Evolutionary conservation across 2,329 filamentous ascomycete species (phyloP), one percentile per base, ranked within the genome.

Genomic region (Aciculosporium take): DNA sequence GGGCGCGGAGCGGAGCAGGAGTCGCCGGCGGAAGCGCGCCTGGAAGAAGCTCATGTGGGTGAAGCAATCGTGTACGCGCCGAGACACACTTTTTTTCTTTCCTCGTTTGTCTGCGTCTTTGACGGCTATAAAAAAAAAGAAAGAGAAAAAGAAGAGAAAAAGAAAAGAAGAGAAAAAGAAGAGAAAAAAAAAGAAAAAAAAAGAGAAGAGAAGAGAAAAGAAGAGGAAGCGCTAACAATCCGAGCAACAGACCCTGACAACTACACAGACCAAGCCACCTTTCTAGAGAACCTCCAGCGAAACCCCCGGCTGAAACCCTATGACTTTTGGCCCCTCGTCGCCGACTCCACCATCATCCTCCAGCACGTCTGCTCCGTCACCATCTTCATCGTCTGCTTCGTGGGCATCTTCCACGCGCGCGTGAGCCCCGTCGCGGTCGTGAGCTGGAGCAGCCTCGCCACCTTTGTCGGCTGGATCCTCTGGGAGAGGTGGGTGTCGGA

Each of bases 31-130:
- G 49, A 84, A 80, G 55, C 75, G 77, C 39, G 76, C 76, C 9
- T 96, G 89, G 84, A 94, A 93, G 71, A 96, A 96, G 67, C 65
- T 98, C 49, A 73, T 98, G 42, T 98, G 91, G 91, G 88, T 98
- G 56, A 94, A 94, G 64, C 91, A 96, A 59, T 84, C 84, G 27
- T 94, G 84, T 88, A 66, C 49, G 78, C 25, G 29, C n/a, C n/a
- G n/a, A n/a, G n/a, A n/a, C 13, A 24, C 23, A 15, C 12, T 12
- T 33, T 21, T 20, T 5, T 20, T 34, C 31, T 33, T 12, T 13
- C 9, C 10, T 21, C 3, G 5, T 7, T 29, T 1, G 9, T 18
- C 36, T 27, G n/a, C 15, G 2, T 27, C 8, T 18, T 12, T 4
- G 12, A 17, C 12, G 18, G 10, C 6, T 25, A 25, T 6, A 15